Evolutionary conservation across 176 grass and related monocot species (phyloP), one percentile per base, ranked within the genome.

Genomic region (Rhynchospora pubera): DNA sequence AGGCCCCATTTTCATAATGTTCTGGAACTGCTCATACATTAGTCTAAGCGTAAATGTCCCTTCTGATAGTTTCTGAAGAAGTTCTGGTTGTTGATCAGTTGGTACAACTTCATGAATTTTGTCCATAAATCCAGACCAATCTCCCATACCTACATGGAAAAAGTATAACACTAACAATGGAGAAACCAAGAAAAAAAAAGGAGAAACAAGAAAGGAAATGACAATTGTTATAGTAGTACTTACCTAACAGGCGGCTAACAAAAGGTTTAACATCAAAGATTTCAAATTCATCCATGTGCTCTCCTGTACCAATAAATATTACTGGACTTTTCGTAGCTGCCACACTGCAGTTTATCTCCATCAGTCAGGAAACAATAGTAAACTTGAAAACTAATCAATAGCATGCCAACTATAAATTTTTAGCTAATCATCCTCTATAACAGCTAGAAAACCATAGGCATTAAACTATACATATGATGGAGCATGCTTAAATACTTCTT

Each of bases 291-390:
- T 94, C 84, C 6, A 95, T 89, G 83, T 95, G 92, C 62, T 99
- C 96, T 84, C 96, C 91, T 77, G 96, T 99, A 87, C 96, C 96
- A 84, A 99, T 93, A 86, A 99, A 99, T 87, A 95, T 99, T 63
- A 95, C 96, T 48, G 91, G 91, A 85, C 96, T 99, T 90, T 87
- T 99, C 45, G 96, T 99, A 67, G 96, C 92, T 50, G 91, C 92
- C 4, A 99, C 96, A 11, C 96, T 99, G 79, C 68, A 89, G 60
- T 15, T 50, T 39, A 63, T 46, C 8, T 47, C 47, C 70, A 74
- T 12, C 11, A 51, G 70, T 74, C 46, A 62, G 59, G 14, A 81
- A 62, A 63, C 45, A 9, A 79, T 79, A 62, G 62, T 48, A 80
- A 62, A 44, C 7, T 79, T 21, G 9, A 63, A 14, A 59, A 80